A percentile compares a stretch with the other conserved stretches of the same genome.
Conservation (phyloP, 345 rosid genomes). For the Alliaria petiolata region DNA sequence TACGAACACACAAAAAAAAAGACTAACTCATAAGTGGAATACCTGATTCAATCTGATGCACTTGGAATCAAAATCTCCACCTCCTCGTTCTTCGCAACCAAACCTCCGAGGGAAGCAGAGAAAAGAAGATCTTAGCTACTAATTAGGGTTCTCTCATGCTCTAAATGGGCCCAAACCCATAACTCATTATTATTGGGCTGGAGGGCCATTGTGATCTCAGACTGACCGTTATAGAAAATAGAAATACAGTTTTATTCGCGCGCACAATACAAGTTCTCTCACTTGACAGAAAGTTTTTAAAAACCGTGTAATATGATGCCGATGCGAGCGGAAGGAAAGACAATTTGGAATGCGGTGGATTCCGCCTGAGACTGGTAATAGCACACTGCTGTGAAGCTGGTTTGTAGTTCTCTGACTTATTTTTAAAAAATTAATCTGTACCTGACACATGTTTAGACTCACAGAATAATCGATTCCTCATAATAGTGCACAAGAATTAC, state of each 20-base stretch:
- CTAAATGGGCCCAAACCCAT: neutral
- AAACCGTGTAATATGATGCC: neutral
- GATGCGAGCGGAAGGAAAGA: too few species aligned
- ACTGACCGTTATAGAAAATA: too few species aligned
- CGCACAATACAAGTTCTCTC: neutral
- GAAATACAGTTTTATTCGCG: constrained; percentile 4
- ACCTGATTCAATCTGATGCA: constrained; percentile 20
- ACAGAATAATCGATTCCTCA: too few species aligned
- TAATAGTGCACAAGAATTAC: too few species aligned
- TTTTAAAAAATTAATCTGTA: too few species aligned
- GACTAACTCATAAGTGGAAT: neutral
- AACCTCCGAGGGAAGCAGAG: neutral
- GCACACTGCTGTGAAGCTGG: too few species aligned
- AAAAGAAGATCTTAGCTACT: neutral
- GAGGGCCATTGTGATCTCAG: neutral
- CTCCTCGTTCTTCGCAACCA: constrained; percentile 1
- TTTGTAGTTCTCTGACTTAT: too few species aligned
- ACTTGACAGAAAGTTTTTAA: neutral
- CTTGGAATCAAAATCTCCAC: neutral
- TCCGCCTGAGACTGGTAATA: too few species aligned
- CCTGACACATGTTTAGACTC: too few species aligned
- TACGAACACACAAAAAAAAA: neutral
- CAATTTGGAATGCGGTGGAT: too few species aligned
- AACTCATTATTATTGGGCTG: too few species aligned
- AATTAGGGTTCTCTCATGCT: constrained; percentile 20